phyloP scores from a whole-genome alignment of 306 rosid genomes.

The Canavalia ensiformis region DNA sequence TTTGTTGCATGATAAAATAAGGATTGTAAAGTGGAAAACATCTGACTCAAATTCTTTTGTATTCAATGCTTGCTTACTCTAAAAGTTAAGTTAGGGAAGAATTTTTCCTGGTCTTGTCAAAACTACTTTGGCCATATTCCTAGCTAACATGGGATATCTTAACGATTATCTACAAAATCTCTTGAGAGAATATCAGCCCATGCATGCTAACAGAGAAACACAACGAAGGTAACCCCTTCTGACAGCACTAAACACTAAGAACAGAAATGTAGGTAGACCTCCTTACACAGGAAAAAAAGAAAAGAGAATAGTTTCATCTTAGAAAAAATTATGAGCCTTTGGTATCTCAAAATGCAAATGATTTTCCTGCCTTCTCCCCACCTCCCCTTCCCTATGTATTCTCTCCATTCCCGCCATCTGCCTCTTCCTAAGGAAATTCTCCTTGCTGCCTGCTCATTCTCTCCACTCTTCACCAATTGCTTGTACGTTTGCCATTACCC shows the following conservation, averaged over 20 bases:
- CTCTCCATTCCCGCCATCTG: background rate
- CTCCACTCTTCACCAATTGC: background rate
- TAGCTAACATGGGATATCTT: too few relatives aligned
- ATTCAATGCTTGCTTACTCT: too few relatives aligned
- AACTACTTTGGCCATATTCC: too few relatives aligned
- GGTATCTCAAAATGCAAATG: background rate
- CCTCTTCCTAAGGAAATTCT: background rate
- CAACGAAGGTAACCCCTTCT: background rate
- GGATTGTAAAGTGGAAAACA: too few relatives aligned
- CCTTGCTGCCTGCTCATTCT: background rate
- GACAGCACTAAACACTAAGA: slow-evolving; percentile 31
- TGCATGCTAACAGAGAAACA: background rate
- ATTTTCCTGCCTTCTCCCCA: background rate
- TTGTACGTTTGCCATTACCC: background rate
- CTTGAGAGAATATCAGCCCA: too few relatives aligned
- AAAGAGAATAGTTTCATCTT: background rate
- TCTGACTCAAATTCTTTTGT: too few relatives aligned
- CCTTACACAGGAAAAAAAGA: slow-evolving; percentile 31
- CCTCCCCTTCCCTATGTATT: background rate
- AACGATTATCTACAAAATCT: too few relatives aligned
- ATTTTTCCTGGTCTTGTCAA: too few relatives aligned
- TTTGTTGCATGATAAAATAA: too few relatives aligned
- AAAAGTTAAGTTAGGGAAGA: too few relatives aligned
- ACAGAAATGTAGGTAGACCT: slow-evolving; percentile 7
- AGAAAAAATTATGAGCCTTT: background rate